A percentile compares a stretch with the other conserved stretches of the same genome.
Evolutionary conservation across 148 eudicot genomes (phyloP).

Genomic region (Silene conica): DNA sequence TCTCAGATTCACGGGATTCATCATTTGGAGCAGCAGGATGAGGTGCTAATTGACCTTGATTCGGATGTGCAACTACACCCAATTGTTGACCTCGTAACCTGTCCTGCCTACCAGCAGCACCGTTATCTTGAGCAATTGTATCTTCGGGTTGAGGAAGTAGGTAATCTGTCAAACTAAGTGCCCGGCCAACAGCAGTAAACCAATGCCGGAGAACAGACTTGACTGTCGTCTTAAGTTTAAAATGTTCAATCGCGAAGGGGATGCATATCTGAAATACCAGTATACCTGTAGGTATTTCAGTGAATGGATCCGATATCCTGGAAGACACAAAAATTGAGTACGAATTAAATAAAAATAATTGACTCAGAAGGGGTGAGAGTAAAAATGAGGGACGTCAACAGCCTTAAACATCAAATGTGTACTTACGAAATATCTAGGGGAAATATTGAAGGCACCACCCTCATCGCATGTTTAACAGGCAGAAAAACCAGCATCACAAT

Average conservation of each 20-base stretch:
- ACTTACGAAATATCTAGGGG: constrained; percentile 96
- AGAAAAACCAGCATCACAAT: constrained; percentile 90
- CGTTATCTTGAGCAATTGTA: constrained; percentile 54
- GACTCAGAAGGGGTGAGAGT: neutral
- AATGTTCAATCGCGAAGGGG: constrained; percentile 94
- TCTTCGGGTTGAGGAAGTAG: constrained; percentile 84
- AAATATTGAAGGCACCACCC: constrained; percentile 76
- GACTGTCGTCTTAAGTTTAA: constrained; percentile 72
- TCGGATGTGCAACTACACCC: constrained; percentile 48
- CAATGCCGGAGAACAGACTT: constrained; percentile 83
- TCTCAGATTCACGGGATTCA: constrained; percentile 34
- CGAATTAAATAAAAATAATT: neutral
- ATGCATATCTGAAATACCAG: constrained; percentile 94
- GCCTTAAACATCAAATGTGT: constrained; percentile 10
- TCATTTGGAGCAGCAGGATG: constrained; percentile 46
- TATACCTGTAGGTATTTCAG: constrained; percentile 95
- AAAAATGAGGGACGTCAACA: neutral
- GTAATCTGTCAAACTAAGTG: constrained; percentile 77
- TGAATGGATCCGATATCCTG: constrained; percentile 96
- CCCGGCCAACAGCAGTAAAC: constrained; percentile 93
- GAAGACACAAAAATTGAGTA: constrained; percentile 19
- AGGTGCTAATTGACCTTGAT: constrained; percentile 39
- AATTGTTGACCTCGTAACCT: constrained; percentile 43
- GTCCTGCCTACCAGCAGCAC: constrained; percentile 57
- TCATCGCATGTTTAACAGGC: constrained; percentile 96